These are phyloP conservation scores for Ehretia macrophylla DNA, from an alignment of 257 asterid species.

Conservation along the genomic window DNA sequence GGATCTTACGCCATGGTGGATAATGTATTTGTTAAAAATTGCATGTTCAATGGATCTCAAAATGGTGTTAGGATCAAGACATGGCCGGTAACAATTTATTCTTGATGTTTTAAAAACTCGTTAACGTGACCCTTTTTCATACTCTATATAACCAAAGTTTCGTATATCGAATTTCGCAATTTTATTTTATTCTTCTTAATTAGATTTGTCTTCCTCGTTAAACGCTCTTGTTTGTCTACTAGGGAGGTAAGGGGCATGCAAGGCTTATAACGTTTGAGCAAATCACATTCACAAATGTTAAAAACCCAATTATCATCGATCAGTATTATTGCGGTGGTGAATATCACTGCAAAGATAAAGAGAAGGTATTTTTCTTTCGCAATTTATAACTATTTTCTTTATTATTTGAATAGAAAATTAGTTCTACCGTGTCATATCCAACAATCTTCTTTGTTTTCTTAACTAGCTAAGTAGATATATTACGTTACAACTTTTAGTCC, in stretches of 20 bases:
- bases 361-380: not conserved
- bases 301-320: slow-evolving; percentile 22
- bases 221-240: no score
- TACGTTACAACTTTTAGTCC: no score
- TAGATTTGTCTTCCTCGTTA: no score
- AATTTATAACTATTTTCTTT: not conserved
- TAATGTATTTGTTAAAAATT: slow-evolving; percentile 4
- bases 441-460: no score
- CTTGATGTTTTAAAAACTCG: no score
- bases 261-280: slow-evolving; percentile 12
- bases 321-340: slow-evolving; percentile 17
- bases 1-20: slow-evolving; percentile 15
- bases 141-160: no score
- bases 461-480: no score
- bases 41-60: slow-evolving; percentile 6
- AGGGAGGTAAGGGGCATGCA: slow-evolving; percentile 26
- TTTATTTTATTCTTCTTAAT: not conserved
- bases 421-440: no score
- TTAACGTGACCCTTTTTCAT: no score
- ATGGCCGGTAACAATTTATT: slow-evolving; percentile 19
- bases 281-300: slow-evolving; percentile 9
- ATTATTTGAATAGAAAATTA: no score
- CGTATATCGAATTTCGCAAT: no score
- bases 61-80: slow-evolving; percentile 25
- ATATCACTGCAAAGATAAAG: slow-evolving; percentile 12